Conservation (phyloP, 495 filamentous ascomycete species). For the Cenococcum geophilum region DNA sequence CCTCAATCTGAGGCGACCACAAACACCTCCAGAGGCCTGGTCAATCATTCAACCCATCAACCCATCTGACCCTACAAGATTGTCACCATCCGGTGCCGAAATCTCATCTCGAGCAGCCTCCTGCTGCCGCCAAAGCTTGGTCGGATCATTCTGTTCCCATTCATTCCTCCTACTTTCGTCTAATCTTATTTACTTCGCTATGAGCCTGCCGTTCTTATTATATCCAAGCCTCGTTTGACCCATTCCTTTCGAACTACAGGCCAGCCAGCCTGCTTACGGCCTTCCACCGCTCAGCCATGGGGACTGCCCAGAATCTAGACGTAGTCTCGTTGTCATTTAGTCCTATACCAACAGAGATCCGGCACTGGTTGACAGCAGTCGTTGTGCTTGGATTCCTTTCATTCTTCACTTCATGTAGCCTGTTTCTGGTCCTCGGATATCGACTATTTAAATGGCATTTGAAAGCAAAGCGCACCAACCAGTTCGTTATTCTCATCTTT, state of each 20-base stretch:
- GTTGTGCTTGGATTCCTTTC: constrained; percentile 33
- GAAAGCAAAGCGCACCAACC: constrained; percentile 47
- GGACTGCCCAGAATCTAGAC: neutral
- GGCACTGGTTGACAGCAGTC: constrained; percentile 33
- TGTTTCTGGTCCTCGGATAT: constrained; percentile 17
- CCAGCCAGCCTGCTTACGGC: too few relatives aligned
- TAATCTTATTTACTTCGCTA: neutral
- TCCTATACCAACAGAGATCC: constrained; percentile 25
- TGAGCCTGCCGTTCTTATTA: neutral
- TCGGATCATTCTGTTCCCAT: neutral
- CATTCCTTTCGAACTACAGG: too few relatives aligned
- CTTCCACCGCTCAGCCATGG: neutral
- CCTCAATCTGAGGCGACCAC: neutral
- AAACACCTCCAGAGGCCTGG: too few relatives aligned
- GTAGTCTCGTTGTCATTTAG: neutral
- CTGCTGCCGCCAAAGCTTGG: neutral
- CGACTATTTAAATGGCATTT: constrained; percentile 26
- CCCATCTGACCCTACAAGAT: too few relatives aligned
- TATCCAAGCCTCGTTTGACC: too few relatives aligned
- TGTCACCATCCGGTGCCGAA: too few relatives aligned
- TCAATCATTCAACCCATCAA: too few relatives aligned
- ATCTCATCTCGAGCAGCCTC: too few relatives aligned
- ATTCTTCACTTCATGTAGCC: constrained; percentile 26
- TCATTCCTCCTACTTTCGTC: neutral
- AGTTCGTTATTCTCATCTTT: constrained; percentile 67